phyloP scores from a whole-genome alignment of 2,329 filamentous ascomycete genomes.

The Neopestalotiopsis rosae region DNA sequence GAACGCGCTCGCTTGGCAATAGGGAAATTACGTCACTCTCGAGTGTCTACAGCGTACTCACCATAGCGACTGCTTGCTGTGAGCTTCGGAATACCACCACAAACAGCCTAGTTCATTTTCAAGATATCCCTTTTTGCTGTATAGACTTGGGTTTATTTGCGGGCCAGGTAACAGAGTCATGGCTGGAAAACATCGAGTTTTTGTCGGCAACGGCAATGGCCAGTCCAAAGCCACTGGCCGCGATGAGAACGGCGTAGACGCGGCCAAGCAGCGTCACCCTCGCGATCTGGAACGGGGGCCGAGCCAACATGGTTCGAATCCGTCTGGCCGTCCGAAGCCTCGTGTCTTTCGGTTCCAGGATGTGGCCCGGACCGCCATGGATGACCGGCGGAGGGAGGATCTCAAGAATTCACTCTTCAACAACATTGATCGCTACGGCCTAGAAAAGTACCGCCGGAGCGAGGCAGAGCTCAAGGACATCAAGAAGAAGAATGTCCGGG shows the following conservation, averaged over 20 bases:
- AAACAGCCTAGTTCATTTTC: background rate
- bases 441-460: constrained; percentile 56
- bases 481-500: constrained; percentile 55
- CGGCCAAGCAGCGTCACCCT: constrained; percentile 8
- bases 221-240: constrained; percentile 1
- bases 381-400: constrained; percentile 43
- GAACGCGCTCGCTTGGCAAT: constrained; percentile 13
- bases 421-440: constrained; percentile 48
- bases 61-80: background rate
- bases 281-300: constrained; percentile 18
- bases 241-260: background rate
- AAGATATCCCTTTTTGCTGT: background rate
- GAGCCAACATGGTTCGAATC: background rate
- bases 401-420: constrained; percentile 55
- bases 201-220: constrained; percentile 7
- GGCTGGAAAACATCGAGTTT: constrained; percentile 20
- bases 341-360: constrained; percentile 19
- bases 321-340: constrained; percentile 17
- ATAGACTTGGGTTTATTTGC: too few relatives aligned
- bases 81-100: background rate
- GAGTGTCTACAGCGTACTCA: background rate
- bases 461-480: constrained; percentile 46
- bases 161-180: background rate
- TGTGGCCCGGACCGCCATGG: constrained; percentile 17
- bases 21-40: constrained; percentile 4